Percentiles rank a stretch among this genome's conserved stretches.
Evolutionary conservation across 441 rosid genomes (phyloP).

Genomic region (Gossypium aridum): DNA sequence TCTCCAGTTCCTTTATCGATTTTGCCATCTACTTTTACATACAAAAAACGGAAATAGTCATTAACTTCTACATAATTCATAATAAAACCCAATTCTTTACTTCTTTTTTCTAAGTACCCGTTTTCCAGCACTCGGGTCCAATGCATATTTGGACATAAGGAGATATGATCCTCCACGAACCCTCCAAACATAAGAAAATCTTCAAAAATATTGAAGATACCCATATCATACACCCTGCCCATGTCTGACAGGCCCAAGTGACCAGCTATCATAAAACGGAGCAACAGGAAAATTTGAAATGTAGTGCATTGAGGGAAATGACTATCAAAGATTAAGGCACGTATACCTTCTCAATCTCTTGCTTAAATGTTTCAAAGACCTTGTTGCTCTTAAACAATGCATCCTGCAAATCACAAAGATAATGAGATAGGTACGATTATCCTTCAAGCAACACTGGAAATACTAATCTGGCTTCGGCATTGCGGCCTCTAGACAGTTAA

Average conservation of each 20-base stretch:
- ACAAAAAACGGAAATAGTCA: neutral
- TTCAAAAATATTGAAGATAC: too few species aligned
- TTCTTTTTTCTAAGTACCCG: too few species aligned
- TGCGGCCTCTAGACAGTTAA: neutral
- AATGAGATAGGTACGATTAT: neutral
- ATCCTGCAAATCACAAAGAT: slow-evolving; percentile 43
- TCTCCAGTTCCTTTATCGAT: slow-evolving; percentile 77
- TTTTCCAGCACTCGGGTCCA: too few species aligned
- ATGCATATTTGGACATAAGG: too few species aligned
- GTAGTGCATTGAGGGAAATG: neutral
- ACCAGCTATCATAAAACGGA: neutral
- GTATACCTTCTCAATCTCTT: slow-evolving; percentile 82
- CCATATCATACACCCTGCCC: too few species aligned
- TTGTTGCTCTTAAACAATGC: slow-evolving; percentile 86
- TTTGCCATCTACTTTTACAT: slow-evolving; percentile 57
- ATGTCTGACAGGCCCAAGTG: too few species aligned
- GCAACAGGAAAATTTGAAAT: neutral
- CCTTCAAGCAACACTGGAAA: neutral
- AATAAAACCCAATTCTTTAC: neutral
- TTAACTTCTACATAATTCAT: neutral
- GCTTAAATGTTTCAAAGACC: slow-evolving; percentile 87
- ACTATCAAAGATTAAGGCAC: neutral
- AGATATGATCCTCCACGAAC: too few species aligned
- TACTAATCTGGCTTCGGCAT: neutral
- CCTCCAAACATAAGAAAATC: too few species aligned